These are phyloP conservation scores for Dioszegia hungarica DNA, from an alignment of 768 basidiomycete genomes.

Conservation along the genomic window DNA sequence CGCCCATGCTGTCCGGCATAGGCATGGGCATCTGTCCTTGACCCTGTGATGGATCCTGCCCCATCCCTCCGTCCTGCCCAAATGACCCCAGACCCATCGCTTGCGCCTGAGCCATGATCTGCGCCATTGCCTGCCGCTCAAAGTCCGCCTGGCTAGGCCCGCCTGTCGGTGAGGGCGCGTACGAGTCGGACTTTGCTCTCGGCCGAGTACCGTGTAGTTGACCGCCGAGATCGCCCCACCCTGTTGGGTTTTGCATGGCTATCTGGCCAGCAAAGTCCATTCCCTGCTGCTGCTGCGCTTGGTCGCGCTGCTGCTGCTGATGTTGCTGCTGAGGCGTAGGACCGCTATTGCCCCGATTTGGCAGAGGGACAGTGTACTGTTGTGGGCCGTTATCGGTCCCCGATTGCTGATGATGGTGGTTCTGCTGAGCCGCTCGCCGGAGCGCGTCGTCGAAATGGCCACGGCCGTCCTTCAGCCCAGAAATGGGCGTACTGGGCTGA, in stretches of 20 bases:
- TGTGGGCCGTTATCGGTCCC: neutral
- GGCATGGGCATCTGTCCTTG: neutral
- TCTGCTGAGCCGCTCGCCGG: slow-evolving; percentile 21
- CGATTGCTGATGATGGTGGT: slow-evolving; percentile 7
- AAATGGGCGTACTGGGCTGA: slow-evolving; percentile 43
- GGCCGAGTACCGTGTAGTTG: slow-evolving; percentile 15
- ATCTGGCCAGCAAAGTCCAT: slow-evolving; percentile 18
- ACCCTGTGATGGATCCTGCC: neutral
- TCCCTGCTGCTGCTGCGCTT: neutral
- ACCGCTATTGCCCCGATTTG: neutral
- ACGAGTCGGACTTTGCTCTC: slow-evolving; percentile 42
- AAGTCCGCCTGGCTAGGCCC: neutral
- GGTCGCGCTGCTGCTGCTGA: slow-evolving; percentile 1
- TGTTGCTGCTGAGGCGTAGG: neutral
- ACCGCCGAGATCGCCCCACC: slow-evolving; percentile 12
- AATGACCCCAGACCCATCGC: neutral
- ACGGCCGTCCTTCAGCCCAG: slow-evolving; percentile 35
- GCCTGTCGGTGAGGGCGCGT: slow-evolving; percentile 12
- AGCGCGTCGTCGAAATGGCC: slow-evolving; percentile 39
- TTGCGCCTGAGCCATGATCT: slow-evolving; percentile 7
- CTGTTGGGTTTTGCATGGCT: slow-evolving; percentile 12
- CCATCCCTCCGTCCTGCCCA: neutral
- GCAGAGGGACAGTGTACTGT: neutral
- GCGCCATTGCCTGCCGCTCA: slow-evolving; percentile 3
- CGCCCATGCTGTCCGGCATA: slow-evolving; percentile 4